Percentiles rank a stretch among this genome's conserved stretches.
These are phyloP conservation scores for Aureoboletus auriporus DNA, from an alignment of 768 basidiomycete species.

Conservation along the genomic window DNA sequence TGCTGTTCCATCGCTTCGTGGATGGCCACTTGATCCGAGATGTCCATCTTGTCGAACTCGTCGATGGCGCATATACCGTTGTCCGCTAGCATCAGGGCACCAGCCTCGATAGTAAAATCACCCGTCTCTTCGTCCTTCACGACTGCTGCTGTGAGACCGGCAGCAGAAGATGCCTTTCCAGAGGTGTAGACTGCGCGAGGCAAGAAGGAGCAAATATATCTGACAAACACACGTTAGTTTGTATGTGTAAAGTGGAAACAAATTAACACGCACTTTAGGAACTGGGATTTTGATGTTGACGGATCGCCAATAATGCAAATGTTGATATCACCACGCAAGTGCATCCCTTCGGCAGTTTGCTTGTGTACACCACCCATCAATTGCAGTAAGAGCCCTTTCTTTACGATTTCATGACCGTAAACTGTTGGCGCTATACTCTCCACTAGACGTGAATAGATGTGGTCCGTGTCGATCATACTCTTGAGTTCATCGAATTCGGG, in stretches of 20 bases:
- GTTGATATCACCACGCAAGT: conserved; percentile 97
- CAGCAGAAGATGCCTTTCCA: conserved; percentile 98
- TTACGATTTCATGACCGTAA: conserved; percentile 98
- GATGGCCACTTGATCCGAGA: conserved; percentile 96
- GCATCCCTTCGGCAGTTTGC: conserved; percentile 92
- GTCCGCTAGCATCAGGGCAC: conserved; percentile 98
- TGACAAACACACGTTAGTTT: conserved; percentile 27
- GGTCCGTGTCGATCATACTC: conserved; percentile 89
- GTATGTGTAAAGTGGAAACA: background rate
- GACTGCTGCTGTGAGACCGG: conserved; percentile 97
- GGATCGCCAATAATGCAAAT: conserved; percentile 98
- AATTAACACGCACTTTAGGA: conserved; percentile 76
- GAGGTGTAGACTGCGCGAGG: conserved; percentile 98
- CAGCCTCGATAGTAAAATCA: conserved; percentile 99
- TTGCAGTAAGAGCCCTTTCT: conserved; percentile 93
- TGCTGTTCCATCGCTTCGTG: conserved; percentile 99
- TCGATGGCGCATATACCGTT: conserved; percentile 99
- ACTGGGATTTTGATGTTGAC: conserved; percentile 96
- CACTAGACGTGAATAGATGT: conserved; percentile 92
- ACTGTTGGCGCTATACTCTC: conserved; percentile 96
- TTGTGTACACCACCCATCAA: conserved; percentile 99
- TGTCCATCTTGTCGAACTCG: conserved; percentile 99
- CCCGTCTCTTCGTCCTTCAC: conserved; percentile 99
- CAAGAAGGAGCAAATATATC: conserved; percentile 96
- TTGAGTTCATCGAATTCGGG: conserved; percentile 95